Percentiles rank a stretch among this genome's conserved stretches.
Evolutionary conservation across 1,284 basidiomycete genomes (phyloP).

Genomic region (Boletellus sp.): DNA sequence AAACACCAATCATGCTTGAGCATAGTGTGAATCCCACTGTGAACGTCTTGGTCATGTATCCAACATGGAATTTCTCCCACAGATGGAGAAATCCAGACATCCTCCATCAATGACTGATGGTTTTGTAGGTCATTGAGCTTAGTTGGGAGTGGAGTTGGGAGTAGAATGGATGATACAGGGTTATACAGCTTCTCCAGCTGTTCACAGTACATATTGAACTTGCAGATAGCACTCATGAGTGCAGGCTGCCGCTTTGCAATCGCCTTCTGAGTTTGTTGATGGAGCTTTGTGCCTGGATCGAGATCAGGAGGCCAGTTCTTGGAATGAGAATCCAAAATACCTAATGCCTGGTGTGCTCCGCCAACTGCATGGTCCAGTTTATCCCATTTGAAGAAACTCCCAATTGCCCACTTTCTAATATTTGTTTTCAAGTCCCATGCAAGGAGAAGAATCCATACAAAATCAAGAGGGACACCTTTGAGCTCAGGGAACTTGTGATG

Average conservation of each 20-base stretch:
- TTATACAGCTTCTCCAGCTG: conserved; percentile 18
- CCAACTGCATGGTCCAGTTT: conserved; percentile 35
- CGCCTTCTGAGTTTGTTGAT: conserved; percentile 8
- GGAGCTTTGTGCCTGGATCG: background rate
- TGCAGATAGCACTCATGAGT: conserved; percentile 7
- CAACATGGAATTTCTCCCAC: conserved; percentile 25
- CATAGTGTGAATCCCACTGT: conserved; percentile 32
- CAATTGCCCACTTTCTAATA: conserved; percentile 35
- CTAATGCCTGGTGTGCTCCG: conserved; percentile 31
- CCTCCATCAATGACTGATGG: conserved; percentile 33
- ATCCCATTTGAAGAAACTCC: conserved; percentile 40
- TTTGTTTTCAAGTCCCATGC: conserved; percentile 39
- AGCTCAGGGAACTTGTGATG: conserved; percentile 34
- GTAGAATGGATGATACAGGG: conserved; percentile 28
- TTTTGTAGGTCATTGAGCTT: conserved; percentile 30
- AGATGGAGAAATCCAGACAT: conserved; percentile 36
- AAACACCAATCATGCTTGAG: conserved; percentile 29
- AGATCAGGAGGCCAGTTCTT: no score
- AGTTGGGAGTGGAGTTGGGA: conserved; percentile 32
- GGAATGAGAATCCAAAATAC: conserved; percentile 19
- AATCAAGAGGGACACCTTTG: conserved; percentile 27
- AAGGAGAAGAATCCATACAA: conserved; percentile 32
- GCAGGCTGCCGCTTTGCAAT: conserved; percentile 5
- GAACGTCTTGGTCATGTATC: conserved; percentile 33
- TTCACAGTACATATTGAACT: conserved; percentile 8